Conservation (phyloP, 73 alveolate genomes). For the Paramecium octaurelia region DNA sequence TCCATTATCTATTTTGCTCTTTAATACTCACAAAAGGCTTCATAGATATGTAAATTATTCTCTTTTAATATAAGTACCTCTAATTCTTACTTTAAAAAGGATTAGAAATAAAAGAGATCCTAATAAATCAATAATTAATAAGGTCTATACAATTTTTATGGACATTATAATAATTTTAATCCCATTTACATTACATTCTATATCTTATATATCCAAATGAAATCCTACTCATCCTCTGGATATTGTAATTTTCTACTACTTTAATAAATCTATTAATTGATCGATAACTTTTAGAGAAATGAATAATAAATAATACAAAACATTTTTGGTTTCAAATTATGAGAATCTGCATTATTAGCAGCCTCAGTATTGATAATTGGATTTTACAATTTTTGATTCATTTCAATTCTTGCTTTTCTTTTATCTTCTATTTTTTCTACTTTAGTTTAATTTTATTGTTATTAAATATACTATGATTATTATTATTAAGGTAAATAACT, state of each 20-base stretch:
- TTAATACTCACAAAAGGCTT: not conserved
- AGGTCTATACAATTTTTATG: not conserved
- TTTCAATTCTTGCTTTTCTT: slow-evolving; percentile 24
- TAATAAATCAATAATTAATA: not conserved
- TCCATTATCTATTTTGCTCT: not conserved
- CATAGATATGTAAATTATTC: not conserved
- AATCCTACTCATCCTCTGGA: not conserved
- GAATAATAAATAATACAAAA: slow-evolving; percentile 31
- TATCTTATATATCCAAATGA: slow-evolving; percentile 1
- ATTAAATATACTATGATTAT: not conserved
- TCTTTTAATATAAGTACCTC: not conserved
- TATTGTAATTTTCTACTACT: not conserved
- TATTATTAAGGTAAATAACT: not conserved
- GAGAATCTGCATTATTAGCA: not conserved
- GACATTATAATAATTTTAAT: not conserved
- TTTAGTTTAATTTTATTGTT: not conserved
- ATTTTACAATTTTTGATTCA: not conserved
- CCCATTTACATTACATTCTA: slow-evolving; percentile 31
- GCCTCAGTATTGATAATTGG: not conserved
- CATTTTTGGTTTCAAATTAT: slow-evolving; percentile 1
- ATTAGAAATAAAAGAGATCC: not conserved
- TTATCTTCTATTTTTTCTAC: not conserved
- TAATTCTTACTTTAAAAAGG: not conserved
- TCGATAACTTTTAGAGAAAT: not conserved
- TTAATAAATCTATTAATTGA: not conserved